Conservation (phyloP, 1,284 basidiomycete species). For the Cryptococcus floricola region DNA sequence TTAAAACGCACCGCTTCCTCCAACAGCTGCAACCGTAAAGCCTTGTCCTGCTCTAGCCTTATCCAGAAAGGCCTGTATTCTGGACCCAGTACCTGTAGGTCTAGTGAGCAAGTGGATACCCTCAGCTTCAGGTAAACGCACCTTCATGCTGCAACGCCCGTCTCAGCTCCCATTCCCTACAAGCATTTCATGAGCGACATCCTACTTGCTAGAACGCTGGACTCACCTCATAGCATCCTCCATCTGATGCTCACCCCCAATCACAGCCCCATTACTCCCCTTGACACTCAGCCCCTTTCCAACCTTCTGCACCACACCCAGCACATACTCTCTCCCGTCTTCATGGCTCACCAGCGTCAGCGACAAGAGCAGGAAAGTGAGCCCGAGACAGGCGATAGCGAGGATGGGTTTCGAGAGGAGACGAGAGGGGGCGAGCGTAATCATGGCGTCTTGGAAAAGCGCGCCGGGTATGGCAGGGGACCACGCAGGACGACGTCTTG, state of each 20-base stretch:
- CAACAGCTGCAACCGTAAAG: constrained; percentile 40
- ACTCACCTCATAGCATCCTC: constrained; percentile 4
- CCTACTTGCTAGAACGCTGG: not conserved
- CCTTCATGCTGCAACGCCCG: constrained; percentile 36
- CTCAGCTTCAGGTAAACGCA: not conserved
- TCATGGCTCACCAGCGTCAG: constrained; percentile 4
- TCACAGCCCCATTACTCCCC: not conserved
- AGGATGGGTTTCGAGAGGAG: constrained; percentile 8
- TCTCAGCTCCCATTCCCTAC: constrained; percentile 34
- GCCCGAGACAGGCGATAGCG: constrained; percentile 1
- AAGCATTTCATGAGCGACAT: not conserved
- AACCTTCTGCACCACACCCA: constrained; percentile 8
- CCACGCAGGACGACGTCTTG: too few relatives aligned
- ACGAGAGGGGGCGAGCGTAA: constrained; percentile 1
- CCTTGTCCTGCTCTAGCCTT: constrained; percentile 35
- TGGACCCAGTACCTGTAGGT: constrained; percentile 29
- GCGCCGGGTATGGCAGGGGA: too few relatives aligned
- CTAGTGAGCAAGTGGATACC: not conserved
- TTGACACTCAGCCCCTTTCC: not conserved
- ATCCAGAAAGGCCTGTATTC: constrained; percentile 36
- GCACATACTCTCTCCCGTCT: constrained; percentile 3
- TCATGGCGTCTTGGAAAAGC: too few relatives aligned
- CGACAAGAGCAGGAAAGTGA: constrained; percentile 8
- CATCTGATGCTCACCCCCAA: not conserved
- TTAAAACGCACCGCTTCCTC: constrained; percentile 36